Percentiles rank a stretch among this genome's conserved stretches.
Conservation (phyloP, 129 eudicot genomes). For the Sambucus nigra region DNA sequence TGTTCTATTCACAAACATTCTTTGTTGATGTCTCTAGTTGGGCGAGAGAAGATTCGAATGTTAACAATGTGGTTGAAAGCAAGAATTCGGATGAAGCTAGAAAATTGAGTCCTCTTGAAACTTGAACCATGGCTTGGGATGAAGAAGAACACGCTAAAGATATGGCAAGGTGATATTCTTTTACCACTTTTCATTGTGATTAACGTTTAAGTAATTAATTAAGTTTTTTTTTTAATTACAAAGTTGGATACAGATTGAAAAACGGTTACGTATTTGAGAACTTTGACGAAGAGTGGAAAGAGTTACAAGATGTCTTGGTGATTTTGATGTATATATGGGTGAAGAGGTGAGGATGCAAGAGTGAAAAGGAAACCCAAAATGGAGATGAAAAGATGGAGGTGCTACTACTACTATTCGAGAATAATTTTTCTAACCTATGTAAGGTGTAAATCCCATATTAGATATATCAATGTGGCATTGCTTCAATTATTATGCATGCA, state of each 20-base stretch:
- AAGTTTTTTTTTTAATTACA: no score
- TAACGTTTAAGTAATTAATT: background rate
- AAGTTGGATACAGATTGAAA: no score
- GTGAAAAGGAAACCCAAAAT: conserved; percentile 88
- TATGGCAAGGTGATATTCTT: conserved; percentile 63
- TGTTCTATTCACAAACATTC: no score
- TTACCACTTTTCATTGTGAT: background rate
- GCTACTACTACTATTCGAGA: background rate
- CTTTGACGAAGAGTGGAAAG: no score
- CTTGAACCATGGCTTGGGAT: conserved; percentile 89
- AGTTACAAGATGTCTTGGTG: no score
- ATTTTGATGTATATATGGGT: no score
- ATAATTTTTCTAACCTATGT: no score
- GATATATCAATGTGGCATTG: no score
- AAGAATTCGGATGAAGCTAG: conserved; percentile 18
- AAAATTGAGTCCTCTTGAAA: conserved; percentile 55
- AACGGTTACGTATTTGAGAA: no score
- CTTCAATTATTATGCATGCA: no score
- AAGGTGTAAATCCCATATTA: no score
- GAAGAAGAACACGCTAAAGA: conserved; percentile 89
- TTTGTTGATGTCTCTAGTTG: no score
- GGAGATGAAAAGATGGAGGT: conserved; percentile 95
- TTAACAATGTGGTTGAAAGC: conserved; percentile 20
- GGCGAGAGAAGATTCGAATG: conserved; percentile 35
- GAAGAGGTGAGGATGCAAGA: conserved; percentile 95